phyloP scores from a whole-genome alignment of 2,329 filamentous ascomycete genomes.

The Graphiopsis chlorocephala region DNA sequence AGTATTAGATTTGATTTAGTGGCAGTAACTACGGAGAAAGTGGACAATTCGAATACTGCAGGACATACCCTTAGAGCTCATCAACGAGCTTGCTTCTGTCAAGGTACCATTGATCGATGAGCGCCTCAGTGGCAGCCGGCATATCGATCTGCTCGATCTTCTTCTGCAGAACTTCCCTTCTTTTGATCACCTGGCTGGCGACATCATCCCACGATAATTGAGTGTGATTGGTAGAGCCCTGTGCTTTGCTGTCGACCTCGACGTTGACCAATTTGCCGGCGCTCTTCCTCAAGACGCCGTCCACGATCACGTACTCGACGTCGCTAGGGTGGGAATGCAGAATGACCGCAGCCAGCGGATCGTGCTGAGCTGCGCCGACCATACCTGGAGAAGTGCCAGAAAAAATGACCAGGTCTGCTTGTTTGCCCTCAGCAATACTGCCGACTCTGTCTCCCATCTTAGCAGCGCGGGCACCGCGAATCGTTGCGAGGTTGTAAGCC shows the following conservation, averaged over 20 bases:
- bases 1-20: not conserved
- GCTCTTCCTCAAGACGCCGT: conserved; percentile 42
- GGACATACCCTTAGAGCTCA: not conserved
- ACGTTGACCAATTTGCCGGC: conserved; percentile 33
- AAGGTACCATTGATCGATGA: conserved; percentile 6
- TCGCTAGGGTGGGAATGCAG: conserved; percentile 42
- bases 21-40: not conserved
- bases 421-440: conserved; percentile 45
- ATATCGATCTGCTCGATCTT: conserved; percentile 10
- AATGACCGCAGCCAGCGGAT: conserved; percentile 45
- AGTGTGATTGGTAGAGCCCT: not conserved
- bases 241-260: conserved; percentile 24
- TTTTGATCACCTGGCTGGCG: conserved; percentile 11
- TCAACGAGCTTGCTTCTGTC: conserved; percentile 6
- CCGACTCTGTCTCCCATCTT: conserved; percentile 45
- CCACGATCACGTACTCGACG: conserved; percentile 45
- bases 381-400: conserved; percentile 42
- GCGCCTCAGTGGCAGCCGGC: not conserved
- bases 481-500: conserved; percentile 50
- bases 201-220: conserved; percentile 14
- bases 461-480: conserved; percentile 46
- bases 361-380: conserved; percentile 41
- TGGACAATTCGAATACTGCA: not conserved
- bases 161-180: conserved; percentile 2
- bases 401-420: conserved; percentile 51